Evolutionary conservation across 2,329 filamentous ascomycete species (phyloP), one percentile per base, ranked within the genome.

Genomic region (Monosporascus sp.): DNA sequence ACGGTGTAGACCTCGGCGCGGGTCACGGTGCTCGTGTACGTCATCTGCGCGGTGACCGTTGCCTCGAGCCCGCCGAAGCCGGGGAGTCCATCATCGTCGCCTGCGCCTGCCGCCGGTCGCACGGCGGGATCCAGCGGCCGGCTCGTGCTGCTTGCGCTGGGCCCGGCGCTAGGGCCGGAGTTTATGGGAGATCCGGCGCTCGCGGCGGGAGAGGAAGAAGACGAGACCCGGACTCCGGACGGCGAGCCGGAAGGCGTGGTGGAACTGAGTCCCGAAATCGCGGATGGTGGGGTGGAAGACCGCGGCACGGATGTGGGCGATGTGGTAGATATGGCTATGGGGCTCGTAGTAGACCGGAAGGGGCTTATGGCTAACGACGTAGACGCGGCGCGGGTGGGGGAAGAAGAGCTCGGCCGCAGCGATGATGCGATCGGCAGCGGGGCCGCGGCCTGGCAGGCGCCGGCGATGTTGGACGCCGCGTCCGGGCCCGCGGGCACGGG

Each of bases 401-500:
- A 31, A 31, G 9, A 14, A 14, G 27, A 31, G 27, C 27, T 31
- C 11, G 27, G 27, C 27, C 27, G 27, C 27, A 31, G 9, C 27
- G 27, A 31, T 31, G 27, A 31, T 15, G 37, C 20, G 15, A 37
- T 38, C 27, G 48, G 15, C 5, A 15, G 9, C 8, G 50, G 31
- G 14, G 49, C 36, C 2, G 56, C 49, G 1, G 25, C 15, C 15
- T 31, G 38, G 48, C 66, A 68, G 5, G 58, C 54, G 5, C 66
- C 66, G 1, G 51, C 54, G 22, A 68, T 67, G 0, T 54, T 48
- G 14, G 59, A 61, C 14, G 64, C 65, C 15, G 58, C 59, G 45
- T 64, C 60, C 1, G 54, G 53, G n/a, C 64, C 66, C 1, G 59
- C 59, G 2, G 64, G 62, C 7, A 69, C 66, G 2, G 63, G 48